phyloP scores from a whole-genome alignment of 345 rosid genomes.

The Populus ilicifolia region DNA sequence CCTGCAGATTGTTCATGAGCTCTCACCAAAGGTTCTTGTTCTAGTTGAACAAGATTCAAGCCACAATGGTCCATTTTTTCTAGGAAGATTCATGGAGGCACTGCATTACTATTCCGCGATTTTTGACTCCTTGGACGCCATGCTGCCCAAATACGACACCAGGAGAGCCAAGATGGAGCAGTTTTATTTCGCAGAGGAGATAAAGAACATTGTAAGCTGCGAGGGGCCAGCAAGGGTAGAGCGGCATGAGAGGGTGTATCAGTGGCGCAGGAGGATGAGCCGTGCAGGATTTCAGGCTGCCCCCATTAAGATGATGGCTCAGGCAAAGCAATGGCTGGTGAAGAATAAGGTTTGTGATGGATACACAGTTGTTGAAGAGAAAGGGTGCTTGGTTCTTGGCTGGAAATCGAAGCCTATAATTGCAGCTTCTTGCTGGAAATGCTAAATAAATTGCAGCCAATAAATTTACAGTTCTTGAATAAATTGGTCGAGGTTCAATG shows the following conservation, averaged over 20 bases:
- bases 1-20: constrained; percentile 44
- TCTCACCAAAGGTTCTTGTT: constrained; percentile 46
- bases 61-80: constrained; percentile 64
- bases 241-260: constrained; percentile 57
- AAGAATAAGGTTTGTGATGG: constrained; percentile 39
- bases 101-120: constrained; percentile 60
- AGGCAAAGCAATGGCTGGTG: constrained; percentile 54
- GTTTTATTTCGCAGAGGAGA: constrained; percentile 60
- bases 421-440: constrained; percentile 68
- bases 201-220: constrained; percentile 65
- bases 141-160: constrained; percentile 61
- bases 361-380: constrained; percentile 56
- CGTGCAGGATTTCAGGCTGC: constrained; percentile 64
- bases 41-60: constrained; percentile 62
- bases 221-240: constrained; percentile 55
- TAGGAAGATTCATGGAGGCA: constrained; percentile 66
- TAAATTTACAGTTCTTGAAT: background rate
- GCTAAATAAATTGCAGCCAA: constrained; percentile 11
- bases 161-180: constrained; percentile 62
- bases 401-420: constrained; percentile 64
- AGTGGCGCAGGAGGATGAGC: constrained; percentile 68
- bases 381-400: constrained; percentile 62
- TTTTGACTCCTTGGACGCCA: constrained; percentile 47
- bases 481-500: constrained; percentile 7
- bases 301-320: constrained; percentile 45